Evolutionary conservation across 2,329 filamentous ascomycete species (phyloP).

Genomic region (Ophiostoma pallidulum): DNA sequence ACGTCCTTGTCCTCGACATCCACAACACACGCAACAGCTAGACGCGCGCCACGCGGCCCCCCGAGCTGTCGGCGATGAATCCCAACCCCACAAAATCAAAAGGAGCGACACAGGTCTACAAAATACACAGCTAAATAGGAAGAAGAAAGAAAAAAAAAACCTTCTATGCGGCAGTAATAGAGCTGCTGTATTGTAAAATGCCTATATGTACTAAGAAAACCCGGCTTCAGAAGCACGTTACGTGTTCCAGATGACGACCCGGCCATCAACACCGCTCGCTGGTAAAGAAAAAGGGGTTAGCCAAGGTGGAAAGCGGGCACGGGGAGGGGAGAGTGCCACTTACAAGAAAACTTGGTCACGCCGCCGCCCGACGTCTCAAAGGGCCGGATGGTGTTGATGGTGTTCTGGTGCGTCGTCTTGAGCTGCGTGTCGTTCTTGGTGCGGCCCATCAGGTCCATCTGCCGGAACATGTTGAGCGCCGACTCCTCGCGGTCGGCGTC

Average conservation of each 20-base stretch:
- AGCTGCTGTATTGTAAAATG: too few species aligned
- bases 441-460: slow-evolving; percentile 98
- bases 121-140: too few species aligned
- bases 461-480: slow-evolving; percentile 93
- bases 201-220: background rate
- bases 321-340: slow-evolving; percentile 31
- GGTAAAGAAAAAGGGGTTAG: slow-evolving; percentile 23
- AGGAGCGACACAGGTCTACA: too few species aligned
- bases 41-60: background rate
- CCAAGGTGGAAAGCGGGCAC: background rate
- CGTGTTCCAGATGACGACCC: slow-evolving; percentile 67
- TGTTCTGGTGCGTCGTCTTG: slow-evolving; percentile 95
- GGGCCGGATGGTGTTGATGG: slow-evolving; percentile 72
- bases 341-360: slow-evolving; percentile 79
- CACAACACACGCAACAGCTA: slow-evolving; percentile 49
- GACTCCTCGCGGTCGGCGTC: slow-evolving; percentile 71
- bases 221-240: slow-evolving; percentile 26
- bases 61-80: background rate
- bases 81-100: background rate
- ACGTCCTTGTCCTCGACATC: slow-evolving; percentile 79
- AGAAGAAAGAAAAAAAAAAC: background rate
- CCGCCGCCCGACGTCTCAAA: slow-evolving; percentile 57
- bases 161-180: too few species aligned
- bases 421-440: slow-evolving; percentile 84
- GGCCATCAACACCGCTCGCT: slow-evolving; percentile 77